Evolutionary conservation across 2,329 filamentous ascomycete genomes (phyloP), one percentile per base, ranked within the genome.

Genomic region (Cladophialophora chaetospira): DNA sequence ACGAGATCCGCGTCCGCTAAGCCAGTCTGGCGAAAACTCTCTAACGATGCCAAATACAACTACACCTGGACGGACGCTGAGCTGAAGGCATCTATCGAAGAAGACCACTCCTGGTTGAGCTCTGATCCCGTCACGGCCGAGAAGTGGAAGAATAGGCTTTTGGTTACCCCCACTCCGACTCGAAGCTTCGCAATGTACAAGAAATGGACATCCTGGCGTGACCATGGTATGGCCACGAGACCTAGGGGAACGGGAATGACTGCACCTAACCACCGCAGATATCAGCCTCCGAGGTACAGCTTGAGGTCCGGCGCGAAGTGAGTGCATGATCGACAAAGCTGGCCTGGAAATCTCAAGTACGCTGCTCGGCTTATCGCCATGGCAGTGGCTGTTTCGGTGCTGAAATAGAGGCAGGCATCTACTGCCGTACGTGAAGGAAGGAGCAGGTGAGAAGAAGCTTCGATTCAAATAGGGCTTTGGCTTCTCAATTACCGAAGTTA

Each of bases 61-160:
- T 57, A 55, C 29, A 59, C 61, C 29, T 66, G 63, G 62, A 66
- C 63, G 36, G 63, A 65, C 29, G 53, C 53, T 29, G 61, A 64
- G 19, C 45, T 66, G 17, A 23, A 58, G 8, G 56, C 51, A 23
- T 53, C 62, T n/a, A 46, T 66, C 35, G 59, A 57, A 33, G 42
- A 58, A 5, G 58, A 65, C 23, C 62, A 65, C 43, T 36, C 51
- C n/a, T 66, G 63, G 61, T 46, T 66, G 21, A 46, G 60, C 40
- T 50, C 57, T 13, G 61, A 65, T 25, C 58, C 61, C 2, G 47
- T 19, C 10, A 61, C 55, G 55, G 61, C 61, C 5, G 53, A 46
- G 35, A 43, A 55, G 2, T 62, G 58, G 59, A 63, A 60, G 36
- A 35, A 55, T 15, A 63, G 57, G 47, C 60, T 66, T 21, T 33